These are phyloP conservation scores for Pyricularia pennisetigena DNA, from an alignment of 2,329 filamentous ascomycete species.

Conservation along the genomic window DNA sequence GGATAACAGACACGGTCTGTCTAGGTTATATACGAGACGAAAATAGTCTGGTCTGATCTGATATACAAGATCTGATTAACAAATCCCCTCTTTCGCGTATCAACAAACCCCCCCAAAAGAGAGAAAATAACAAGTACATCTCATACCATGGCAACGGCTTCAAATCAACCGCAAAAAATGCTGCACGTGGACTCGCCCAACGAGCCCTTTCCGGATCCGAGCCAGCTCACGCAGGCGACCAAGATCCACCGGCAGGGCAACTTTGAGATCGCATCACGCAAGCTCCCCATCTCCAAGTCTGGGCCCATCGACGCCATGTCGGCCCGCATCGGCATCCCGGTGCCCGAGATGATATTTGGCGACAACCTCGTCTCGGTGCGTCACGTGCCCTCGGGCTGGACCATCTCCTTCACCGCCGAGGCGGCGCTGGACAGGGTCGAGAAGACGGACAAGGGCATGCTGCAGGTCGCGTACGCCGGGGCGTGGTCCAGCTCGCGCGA, in stretches of 20 bases:
- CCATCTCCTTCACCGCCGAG: constrained; percentile 70
- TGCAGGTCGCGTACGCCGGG: constrained; percentile 85
- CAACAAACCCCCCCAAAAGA: not conserved
- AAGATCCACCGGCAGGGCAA: constrained; percentile 46
- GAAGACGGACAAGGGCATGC: constrained; percentile 84
- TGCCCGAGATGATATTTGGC: constrained; percentile 98
- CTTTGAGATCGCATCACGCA: constrained; percentile 73
- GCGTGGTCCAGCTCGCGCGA: constrained; percentile 67
- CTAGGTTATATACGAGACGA: not conserved
- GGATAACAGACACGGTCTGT: not conserved
- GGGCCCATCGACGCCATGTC: constrained; percentile 83
- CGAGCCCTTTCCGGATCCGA: constrained; percentile 45
- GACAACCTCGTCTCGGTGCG: constrained; percentile 77
- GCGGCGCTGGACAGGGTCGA: constrained; percentile 86
- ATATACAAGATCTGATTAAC: not conserved
- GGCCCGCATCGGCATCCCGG: constrained; percentile 67
- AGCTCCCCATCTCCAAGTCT: constrained; percentile 90
- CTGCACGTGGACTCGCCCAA: constrained; percentile 28
- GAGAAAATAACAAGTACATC: not conserved
- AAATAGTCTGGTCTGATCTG: not conserved
- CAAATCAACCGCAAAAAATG: not conserved
- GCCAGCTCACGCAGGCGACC: constrained; percentile 42
- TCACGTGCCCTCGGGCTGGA: constrained; percentile 68
- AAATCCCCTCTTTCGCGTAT: not conserved
- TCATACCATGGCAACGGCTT: no score